Evolutionary conservation across 306 rosid genomes (phyloP).

Genomic region (Vicia faba): DNA sequence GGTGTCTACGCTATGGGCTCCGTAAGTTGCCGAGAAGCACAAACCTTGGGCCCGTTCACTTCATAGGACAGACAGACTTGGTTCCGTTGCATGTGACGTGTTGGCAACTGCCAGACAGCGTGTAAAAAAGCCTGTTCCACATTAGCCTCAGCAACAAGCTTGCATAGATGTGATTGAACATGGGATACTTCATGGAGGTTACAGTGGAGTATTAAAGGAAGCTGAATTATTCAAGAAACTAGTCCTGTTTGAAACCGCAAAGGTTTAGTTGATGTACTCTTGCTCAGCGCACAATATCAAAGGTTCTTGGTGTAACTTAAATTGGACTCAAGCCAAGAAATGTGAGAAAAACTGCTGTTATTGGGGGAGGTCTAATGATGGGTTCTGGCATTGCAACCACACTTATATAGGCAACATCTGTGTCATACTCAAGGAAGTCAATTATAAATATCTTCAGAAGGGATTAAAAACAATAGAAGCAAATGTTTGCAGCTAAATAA

Average conservation of each 20-base stretch:
- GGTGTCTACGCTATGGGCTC: constrained; percentile 78
- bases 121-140: constrained; percentile 72
- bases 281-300: constrained; percentile 79
- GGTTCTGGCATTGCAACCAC: constrained; percentile 98
- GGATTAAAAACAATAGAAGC: constrained; percentile 75
- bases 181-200: constrained; percentile 91
- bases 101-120: constrained; percentile 67
- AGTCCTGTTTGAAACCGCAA: constrained; percentile 71
- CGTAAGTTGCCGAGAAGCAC: constrained; percentile 65
- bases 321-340: constrained; percentile 87
- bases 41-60: constrained; percentile 91
- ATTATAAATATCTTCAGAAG: constrained; percentile 71
- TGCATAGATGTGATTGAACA: constrained; percentile 87
- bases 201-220: constrained; percentile 92
- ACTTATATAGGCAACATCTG: constrained; percentile 66
- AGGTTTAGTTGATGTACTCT: constrained; percentile 83
- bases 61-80: constrained; percentile 78
- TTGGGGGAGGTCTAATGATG: constrained; percentile 99
- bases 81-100: constrained; percentile 67
- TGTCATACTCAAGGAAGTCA: constrained; percentile 89
- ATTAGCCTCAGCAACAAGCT: constrained; percentile 89
- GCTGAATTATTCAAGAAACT: constrained; percentile 67
- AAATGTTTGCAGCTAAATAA: constrained; percentile 66
- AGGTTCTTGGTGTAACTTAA: constrained; percentile 92
- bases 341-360: constrained; percentile 82